These are phyloP conservation scores for Mentha longifolia DNA, from an alignment of 257 asterid genomes.

Conservation along the genomic window DNA sequence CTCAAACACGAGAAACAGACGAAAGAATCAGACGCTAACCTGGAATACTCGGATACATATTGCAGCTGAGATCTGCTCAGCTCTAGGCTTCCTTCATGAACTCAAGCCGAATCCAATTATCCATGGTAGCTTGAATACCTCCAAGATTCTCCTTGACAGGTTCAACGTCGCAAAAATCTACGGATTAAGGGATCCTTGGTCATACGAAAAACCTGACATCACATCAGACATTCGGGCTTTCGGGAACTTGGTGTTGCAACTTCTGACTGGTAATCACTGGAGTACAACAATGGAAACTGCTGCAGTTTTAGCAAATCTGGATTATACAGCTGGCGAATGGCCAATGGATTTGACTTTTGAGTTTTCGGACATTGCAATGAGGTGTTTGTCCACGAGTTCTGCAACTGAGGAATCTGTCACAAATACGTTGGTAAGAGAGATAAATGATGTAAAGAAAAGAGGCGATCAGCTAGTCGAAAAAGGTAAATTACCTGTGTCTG, in stretches of 20 bases:
- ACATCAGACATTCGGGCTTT: constrained; percentile 52
- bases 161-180: constrained; percentile 51
- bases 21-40: constrained; percentile 42
- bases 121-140: constrained; percentile 66
- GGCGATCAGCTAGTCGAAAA: constrained; percentile 51
- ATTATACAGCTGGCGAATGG: constrained; percentile 61
- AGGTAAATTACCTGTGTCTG: constrained; percentile 29
- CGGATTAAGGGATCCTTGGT: constrained; percentile 36
- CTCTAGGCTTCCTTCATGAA: constrained; percentile 63
- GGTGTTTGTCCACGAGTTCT: constrained; percentile 42
- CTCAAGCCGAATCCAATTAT: constrained; percentile 55
- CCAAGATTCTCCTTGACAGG: constrained; percentile 62
- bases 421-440: constrained; percentile 43
- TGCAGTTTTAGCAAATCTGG: constrained; percentile 38
- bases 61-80: constrained; percentile 63
- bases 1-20: constrained; percentile 40
- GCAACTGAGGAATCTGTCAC: constrained; percentile 37
- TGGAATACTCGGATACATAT: constrained; percentile 63
- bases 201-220: constrained; percentile 27
- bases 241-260: constrained; percentile 68
- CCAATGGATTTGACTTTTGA: constrained; percentile 69
- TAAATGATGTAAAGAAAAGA: constrained; percentile 48
- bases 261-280: constrained; percentile 58
- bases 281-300: constrained; percentile 35
- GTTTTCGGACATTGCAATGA: constrained; percentile 53